These are phyloP conservation scores for Tarenaya hassleriana DNA, from an alignment of 345 rosid genomes.

Conservation along the genomic window DNA sequence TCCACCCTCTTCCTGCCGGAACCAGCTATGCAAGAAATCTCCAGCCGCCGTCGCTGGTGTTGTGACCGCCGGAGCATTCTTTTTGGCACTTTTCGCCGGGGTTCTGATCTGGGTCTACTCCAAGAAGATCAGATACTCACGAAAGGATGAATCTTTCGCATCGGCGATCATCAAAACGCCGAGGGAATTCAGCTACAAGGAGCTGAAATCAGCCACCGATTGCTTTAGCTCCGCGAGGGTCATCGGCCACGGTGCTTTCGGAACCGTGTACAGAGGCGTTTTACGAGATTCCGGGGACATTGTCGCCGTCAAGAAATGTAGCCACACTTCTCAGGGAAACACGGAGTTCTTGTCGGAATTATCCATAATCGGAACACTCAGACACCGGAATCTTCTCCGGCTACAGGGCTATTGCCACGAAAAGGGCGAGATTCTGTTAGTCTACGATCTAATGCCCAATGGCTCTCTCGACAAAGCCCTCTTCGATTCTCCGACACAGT, in stretches of 20 bases:
- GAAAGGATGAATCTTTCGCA: conserved; percentile 56
- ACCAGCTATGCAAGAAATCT: conserved; percentile 74
- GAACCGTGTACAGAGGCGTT: conserved; percentile 85
- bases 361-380: conserved; percentile 73
- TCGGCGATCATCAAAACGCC: conserved; percentile 82
- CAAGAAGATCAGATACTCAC: conserved; percentile 43
- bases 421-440: conserved; percentile 80
- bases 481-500: conserved; percentile 59
- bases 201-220: conserved; percentile 75
- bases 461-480: conserved; percentile 92
- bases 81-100: conserved; percentile 73
- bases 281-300: conserved; percentile 59
- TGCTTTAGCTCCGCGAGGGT: conserved; percentile 57
- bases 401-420: conserved; percentile 96
- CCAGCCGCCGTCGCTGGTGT: conserved; percentile 97
- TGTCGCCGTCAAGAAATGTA: conserved; percentile 87
- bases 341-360: conserved; percentile 78
- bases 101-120: conserved; percentile 66
- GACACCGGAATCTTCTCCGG: conserved; percentile 87
- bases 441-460: conserved; percentile 89
- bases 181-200: conserved; percentile 80
- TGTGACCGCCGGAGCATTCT: conserved; percentile 83
- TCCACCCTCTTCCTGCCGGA: conserved; percentile 56
- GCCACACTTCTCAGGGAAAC: conserved; percentile 82
- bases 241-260: conserved; percentile 92